These are phyloP conservation scores for Lentinus brumalis DNA, from an alignment of 768 basidiomycete species.

Conservation along the genomic window DNA sequence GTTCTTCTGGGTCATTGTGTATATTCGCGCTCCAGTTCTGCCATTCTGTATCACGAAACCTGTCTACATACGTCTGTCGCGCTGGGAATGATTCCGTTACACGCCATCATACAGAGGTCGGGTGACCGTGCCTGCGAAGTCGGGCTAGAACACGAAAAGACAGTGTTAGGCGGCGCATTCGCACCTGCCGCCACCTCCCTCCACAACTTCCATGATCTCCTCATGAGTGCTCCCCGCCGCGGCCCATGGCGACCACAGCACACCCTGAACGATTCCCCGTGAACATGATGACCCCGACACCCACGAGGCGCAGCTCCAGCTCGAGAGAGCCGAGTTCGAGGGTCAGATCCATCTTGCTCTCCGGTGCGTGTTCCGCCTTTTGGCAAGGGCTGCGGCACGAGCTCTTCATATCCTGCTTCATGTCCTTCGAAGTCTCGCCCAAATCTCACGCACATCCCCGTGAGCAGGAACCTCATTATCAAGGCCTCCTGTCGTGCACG, in stretches of 20 bases:
- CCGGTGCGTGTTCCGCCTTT: slow-evolving; percentile 18
- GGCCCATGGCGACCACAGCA: slow-evolving; percentile 14
- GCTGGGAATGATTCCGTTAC: background rate
- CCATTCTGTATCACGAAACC: background rate
- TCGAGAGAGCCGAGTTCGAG: slow-evolving; percentile 3
- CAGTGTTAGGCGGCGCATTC: slow-evolving; percentile 4
- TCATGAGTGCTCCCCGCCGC: background rate
- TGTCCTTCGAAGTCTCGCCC: background rate
- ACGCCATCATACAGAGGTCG: background rate
- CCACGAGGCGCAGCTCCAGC: slow-evolving; percentile 11
- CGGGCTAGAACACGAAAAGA: slow-evolving; percentile 11
- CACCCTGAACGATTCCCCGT: background rate
- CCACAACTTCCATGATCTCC: slow-evolving; percentile 11
- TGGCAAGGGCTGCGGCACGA: background rate
- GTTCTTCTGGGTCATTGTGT: background rate
- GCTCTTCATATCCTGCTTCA: background rate
- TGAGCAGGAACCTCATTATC: background rate
- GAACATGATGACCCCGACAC: background rate
- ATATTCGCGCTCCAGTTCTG: background rate
- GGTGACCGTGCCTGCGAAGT: slow-evolving; percentile 4
- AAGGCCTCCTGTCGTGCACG: background rate
- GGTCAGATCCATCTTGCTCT: slow-evolving; percentile 19
- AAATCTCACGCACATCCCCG: background rate
- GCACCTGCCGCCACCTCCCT: background rate
- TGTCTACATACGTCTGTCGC: background rate